phyloP scores from a whole-genome alignment of 2,329 filamentous ascomycete genomes.

The Diplocarpon mali region DNA sequence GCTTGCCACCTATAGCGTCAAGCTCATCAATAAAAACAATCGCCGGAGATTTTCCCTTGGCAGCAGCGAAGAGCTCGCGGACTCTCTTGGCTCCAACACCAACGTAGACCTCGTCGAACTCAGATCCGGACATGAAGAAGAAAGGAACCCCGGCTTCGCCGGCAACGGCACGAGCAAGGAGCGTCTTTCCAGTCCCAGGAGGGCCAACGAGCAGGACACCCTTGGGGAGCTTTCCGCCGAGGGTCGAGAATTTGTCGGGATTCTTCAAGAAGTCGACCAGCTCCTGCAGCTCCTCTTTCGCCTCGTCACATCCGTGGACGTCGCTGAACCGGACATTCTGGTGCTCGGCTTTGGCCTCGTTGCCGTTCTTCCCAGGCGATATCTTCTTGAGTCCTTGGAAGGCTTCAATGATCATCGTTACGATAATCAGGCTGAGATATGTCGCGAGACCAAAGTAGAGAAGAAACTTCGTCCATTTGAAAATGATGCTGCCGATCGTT shows the following conservation, averaged over 20 bases:
- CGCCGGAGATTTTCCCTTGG: slow-evolving; percentile 73
- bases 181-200: slow-evolving; percentile 93
- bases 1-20: slow-evolving; percentile 66
- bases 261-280: slow-evolving; percentile 93
- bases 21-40: slow-evolving; percentile 88
- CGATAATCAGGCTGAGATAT: slow-evolving; percentile 68
- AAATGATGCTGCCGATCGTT: slow-evolving; percentile 64
- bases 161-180: slow-evolving; percentile 88
- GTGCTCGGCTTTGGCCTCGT: slow-evolving; percentile 84
- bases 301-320: slow-evolving; percentile 95
- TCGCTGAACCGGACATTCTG: slow-evolving; percentile 87
- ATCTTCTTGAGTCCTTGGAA: slow-evolving; percentile 68
- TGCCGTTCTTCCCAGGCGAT: slow-evolving; percentile 53
- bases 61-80: slow-evolving; percentile 77
- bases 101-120: slow-evolving; percentile 98
- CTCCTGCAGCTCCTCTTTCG: slow-evolving; percentile 95
- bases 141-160: slow-evolving; percentile 96
- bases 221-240: slow-evolving; percentile 94
- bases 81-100: slow-evolving; percentile 95
- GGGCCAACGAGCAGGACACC: slow-evolving; percentile 91
- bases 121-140: slow-evolving; percentile 99
- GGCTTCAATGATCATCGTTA: slow-evolving; percentile 75
- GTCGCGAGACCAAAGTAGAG: slow-evolving; percentile 65
- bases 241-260: slow-evolving; percentile 83
- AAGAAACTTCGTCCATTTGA: slow-evolving; percentile 86